Evolutionary conservation across 2,329 filamentous ascomycete genomes (phyloP).

Genomic region (Botrytis pseudocinerea): DNA sequence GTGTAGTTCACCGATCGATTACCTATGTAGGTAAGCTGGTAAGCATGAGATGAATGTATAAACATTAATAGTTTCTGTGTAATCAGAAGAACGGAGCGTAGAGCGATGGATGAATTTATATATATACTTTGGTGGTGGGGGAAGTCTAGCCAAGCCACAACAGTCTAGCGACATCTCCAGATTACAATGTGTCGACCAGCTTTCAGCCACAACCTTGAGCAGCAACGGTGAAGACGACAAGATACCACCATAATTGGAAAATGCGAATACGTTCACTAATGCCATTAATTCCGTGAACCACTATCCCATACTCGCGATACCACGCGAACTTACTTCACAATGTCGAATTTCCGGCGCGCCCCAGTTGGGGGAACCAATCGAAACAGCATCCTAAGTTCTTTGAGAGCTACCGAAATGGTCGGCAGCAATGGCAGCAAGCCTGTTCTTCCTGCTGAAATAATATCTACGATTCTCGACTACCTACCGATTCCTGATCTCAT

Average conservation of each 20-base stretch:
- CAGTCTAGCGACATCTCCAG: constrained; percentile 6
- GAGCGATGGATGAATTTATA: not conserved
- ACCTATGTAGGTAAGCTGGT: not conserved
- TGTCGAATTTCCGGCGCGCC: constrained; percentile 48
- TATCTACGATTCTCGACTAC: constrained; percentile 85
- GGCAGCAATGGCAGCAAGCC: constrained; percentile 61
- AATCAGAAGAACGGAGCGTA: not conserved
- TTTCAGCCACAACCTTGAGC: constrained; percentile 15
- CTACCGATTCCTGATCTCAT: constrained; percentile 83
- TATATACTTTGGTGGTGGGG: not conserved
- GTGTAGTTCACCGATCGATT: not conserved
- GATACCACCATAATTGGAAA: not conserved
- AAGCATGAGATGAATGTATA: not conserved
- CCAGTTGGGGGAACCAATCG: constrained; percentile 37
- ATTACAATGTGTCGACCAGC: constrained; percentile 3
- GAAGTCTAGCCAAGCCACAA: not conserved
- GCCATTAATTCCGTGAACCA: not conserved
- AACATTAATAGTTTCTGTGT: not conserved
- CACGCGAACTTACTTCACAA: constrained; percentile 32
- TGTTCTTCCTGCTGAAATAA: constrained; percentile 82
- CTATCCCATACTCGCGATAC: not conserved
- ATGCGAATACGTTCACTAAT: constrained; percentile 2
- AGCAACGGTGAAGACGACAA: not conserved
- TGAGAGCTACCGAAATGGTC: constrained; percentile 79
- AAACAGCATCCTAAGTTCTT: constrained; percentile 67